Evolutionary conservation across 768 basidiomycete species (phyloP).

Genomic region (Boletus eberwhitei): DNA sequence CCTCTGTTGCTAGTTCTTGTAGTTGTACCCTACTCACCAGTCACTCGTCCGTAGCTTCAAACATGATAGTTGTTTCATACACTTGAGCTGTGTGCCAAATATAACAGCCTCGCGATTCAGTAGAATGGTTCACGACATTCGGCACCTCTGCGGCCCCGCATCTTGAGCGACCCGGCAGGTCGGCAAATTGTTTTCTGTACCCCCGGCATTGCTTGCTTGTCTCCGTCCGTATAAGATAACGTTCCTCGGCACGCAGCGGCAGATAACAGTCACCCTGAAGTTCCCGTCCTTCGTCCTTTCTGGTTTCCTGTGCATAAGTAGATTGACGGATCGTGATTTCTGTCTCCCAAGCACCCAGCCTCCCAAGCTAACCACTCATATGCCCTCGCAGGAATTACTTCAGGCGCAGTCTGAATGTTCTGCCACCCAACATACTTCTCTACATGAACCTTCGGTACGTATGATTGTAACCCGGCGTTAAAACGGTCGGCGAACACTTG

Average conservation of each 20-base stretch:
- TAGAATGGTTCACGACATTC: background rate
- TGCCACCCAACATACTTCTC: background rate
- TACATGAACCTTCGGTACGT: slow-evolving; percentile 1
- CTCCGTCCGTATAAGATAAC: background rate
- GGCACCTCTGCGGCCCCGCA: background rate
- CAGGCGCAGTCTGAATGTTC: background rate
- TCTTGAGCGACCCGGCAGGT: background rate
- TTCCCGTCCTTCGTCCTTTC: background rate
- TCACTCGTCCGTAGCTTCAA: background rate
- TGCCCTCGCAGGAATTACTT: slow-evolving; percentile 2
- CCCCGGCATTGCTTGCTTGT: background rate
- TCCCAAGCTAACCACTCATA: background rate
- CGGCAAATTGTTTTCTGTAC: background rate
- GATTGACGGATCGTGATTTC: background rate
- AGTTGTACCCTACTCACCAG: background rate
- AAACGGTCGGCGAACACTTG: background rate
- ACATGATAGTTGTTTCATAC: background rate
- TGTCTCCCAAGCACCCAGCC: background rate
- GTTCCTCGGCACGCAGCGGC: slow-evolving; percentile 17
- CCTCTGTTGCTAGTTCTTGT: background rate
- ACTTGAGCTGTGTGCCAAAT: background rate
- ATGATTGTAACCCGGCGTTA: background rate
- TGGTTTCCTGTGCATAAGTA: slow-evolving; percentile 15
- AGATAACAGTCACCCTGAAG: background rate
- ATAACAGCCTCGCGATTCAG: background rate